Percentiles rank a stretch among this genome's conserved stretches.
Evolutionary conservation across 2,329 filamentous ascomycete genomes (phyloP).

Genomic region (Graphiopsis chlorocephala): DNA sequence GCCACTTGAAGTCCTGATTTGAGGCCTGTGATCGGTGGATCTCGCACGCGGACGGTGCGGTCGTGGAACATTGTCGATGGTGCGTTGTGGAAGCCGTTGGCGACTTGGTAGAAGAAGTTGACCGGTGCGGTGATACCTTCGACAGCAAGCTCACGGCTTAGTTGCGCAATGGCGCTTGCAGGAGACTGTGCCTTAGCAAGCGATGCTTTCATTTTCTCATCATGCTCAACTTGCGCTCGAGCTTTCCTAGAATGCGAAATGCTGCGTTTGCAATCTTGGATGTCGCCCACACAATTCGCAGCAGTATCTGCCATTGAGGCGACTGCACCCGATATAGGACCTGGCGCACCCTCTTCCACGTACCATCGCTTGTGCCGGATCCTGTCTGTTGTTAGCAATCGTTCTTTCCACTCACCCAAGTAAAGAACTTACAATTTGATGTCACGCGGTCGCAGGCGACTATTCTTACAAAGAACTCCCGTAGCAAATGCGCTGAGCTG

Average conservation of each 20-base stretch:
- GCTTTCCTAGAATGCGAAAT: neutral
- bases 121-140: constrained; percentile 71
- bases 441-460: constrained; percentile 28
- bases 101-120: constrained; percentile 78
- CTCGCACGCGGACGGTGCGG: constrained; percentile 1
- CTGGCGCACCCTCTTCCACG: constrained; percentile 12
- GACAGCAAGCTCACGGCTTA: constrained; percentile 46
- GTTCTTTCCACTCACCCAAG: neutral
- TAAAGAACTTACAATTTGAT: constrained; percentile 11
- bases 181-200: constrained; percentile 25
- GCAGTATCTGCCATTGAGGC: neutral
- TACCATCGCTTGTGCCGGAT: constrained; percentile 13
- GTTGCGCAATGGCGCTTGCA: constrained; percentile 25
- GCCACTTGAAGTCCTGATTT: constrained; percentile 5
- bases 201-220: constrained; percentile 19
- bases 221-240: neutral
- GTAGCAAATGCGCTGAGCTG: constrained; percentile 71
- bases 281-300: constrained; percentile 1
- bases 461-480: constrained; percentile 53
- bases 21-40: constrained; percentile 4
- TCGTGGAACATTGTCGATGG: constrained; percentile 10
- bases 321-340: neutral
- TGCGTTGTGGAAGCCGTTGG: constrained; percentile 56
- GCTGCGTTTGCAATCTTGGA: constrained; percentile 9
- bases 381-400: neutral